Base-by-base conservation (phyloP, 139 green algal species). In the Chlamydomonas sphaeroides region DNA sequence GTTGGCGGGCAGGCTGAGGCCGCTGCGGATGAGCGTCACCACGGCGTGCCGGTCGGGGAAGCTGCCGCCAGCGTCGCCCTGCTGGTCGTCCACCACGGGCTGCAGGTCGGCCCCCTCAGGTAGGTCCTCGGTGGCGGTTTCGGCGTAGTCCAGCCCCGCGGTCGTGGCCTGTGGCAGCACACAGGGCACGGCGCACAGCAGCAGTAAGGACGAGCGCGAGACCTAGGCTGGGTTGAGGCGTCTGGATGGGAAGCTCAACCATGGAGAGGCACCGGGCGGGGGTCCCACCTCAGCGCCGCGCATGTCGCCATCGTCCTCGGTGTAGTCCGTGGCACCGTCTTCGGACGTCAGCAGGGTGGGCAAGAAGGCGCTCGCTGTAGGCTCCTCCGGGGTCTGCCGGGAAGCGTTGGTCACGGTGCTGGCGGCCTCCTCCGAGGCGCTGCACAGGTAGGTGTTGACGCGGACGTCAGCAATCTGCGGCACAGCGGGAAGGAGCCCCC, bases 11-110 rank as follows among this genome's bases (percentile, higher is more conserved):
- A 87, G 82, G 61, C 66, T 32, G 3, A 83, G 35, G 72, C 77
- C 73, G 72, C 48, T 70, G n/a, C 77, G 82, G 8, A 87, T 1
- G 5, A 87, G 61, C 17, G 77, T 76, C n/a, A 80, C 76, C n/a
- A 87, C 62, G 1, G 75, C 75, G 1, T 11, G n/a, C 41, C 26
- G 72, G 20, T 48, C 62, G 1, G 75, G 62, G 39, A 82, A 82
- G 23, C 56, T 36, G n/a, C n/a, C n/a, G n/a, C n/a, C n/a, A n/a
- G n/a, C n/a, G n/a, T n/a, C n/a, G 20, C 17, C 30, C 36, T 45
- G 75, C 75, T 65, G 61, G 26, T 63, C 62, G 35, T 82, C 75
- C 25, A 82, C 62, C 30, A 82, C 75, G 1, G 75, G 75, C 61
- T 82, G 75, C 20, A 72, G 38, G 42, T 73, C 51, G 8, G 42